These are phyloP conservation scores for Cystofilobasidium macerans DNA, from an alignment of 768 basidiomycete genomes.

Conservation along the genomic window DNA sequence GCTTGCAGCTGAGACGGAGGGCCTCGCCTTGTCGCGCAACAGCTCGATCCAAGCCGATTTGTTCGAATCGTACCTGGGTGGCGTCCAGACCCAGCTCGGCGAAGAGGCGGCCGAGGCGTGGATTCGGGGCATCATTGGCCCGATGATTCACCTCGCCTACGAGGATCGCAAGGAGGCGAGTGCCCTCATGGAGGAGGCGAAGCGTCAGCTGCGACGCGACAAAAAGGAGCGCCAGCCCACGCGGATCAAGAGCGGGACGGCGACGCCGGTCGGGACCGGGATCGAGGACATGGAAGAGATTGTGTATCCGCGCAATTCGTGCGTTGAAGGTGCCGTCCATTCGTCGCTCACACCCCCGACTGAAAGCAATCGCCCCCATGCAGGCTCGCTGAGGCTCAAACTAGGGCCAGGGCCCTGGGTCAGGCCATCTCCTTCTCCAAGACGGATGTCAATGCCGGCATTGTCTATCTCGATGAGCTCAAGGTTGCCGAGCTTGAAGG, in stretches of 20 bases:
- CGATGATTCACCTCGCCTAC: constrained; percentile 3
- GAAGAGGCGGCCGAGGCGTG: neutral
- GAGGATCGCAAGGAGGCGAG: neutral
- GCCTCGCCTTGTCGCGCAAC: neutral
- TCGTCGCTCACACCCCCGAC: neutral
- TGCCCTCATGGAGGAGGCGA: neutral
- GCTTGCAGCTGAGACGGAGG: neutral
- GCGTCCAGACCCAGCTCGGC: constrained; percentile 3
- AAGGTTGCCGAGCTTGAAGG: neutral
- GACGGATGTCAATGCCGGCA: neutral
- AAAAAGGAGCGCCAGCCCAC: neutral
- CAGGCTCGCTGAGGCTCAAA: neutral
- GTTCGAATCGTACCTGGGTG: neutral
- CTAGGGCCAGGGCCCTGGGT: neutral
- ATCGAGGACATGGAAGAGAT: constrained; percentile 4
- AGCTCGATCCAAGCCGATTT: neutral
- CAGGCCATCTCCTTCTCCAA: neutral
- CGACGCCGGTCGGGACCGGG: neutral
- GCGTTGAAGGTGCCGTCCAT: too few species aligned
- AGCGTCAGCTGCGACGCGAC: neutral
- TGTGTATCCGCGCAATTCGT: neutral
- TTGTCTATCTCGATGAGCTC: neutral
- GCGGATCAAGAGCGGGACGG: neutral
- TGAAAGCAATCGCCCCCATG: neutral
- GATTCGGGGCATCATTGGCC: neutral